Base-by-base conservation (phyloP, 2,329 filamentous ascomycete species). In the Phyllosticta paracitricarpa region DNA sequence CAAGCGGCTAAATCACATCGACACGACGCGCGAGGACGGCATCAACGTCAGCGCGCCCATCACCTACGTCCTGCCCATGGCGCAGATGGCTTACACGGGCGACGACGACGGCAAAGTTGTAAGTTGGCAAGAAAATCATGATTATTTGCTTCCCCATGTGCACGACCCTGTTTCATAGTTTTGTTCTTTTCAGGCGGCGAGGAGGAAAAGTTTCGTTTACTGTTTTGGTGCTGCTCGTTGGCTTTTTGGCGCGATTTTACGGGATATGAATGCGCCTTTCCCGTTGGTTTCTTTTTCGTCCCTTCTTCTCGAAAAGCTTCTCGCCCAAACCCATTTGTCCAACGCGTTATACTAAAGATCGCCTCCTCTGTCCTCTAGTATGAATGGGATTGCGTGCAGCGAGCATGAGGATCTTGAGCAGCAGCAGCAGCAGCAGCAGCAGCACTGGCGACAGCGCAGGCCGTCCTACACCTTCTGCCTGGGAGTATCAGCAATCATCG, bases 31-130 rank as follows among this genome's bases (percentile, higher is more conserved):
- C 57, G 86, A 81, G 81, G 77, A 83, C 71, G 75, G 84, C 69
- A 67, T 73, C 40, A 82, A 81, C 64, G 79, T 78, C 62, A 71
- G 67, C 51, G 86, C 88, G 2, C 86, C 87, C 0, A 92, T 97
- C 63, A 96, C 89, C 48, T 95, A 89, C 70, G 89, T 99, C 58
- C 81, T 89, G 61, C 89, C 93, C 2, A 89, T 92, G 82, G 85
- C 89, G 59, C 86, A 88, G 64, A 82, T 87, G 64, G 86, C 97
- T 9, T 97, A 97, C 74, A 96, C 92, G 0, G 94, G 93, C 2
- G 94, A 97, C 76, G 94, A 97, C 65, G 88, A 91, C 65, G 94
- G 94, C 30, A 82, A 87, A 79, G 93, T 99, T 61, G 60, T 61
- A 58, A 61, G 60, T 61, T 14, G 53, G 48, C 54, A 51, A 28